Conservation (phyloP, 495 filamentous ascomycete genomes). For the Geoglossum glabrum region DNA sequence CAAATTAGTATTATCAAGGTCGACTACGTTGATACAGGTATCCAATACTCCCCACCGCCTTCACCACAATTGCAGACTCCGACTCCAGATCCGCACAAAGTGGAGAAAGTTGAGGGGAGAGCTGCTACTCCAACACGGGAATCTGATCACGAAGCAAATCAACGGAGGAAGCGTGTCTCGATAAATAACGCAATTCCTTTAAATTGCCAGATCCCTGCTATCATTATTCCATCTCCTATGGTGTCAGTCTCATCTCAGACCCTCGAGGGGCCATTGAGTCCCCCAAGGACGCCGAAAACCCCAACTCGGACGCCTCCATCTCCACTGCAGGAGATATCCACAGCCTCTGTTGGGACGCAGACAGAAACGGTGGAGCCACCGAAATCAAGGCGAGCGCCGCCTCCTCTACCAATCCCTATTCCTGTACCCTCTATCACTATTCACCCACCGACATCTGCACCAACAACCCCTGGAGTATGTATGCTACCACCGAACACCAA, state of each 20-base stretch:
- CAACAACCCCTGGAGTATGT: constrained; percentile 37
- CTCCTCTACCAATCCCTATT: constrained; percentile 12
- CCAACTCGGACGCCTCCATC: background rate
- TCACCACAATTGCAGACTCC: constrained; percentile 28
- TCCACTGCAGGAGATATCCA: constrained; percentile 30
- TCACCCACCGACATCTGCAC: constrained; percentile 41
- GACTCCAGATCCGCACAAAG: background rate
- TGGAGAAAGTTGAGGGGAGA: background rate
- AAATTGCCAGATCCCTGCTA: constrained; percentile 1
- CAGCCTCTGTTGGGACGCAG: constrained; percentile 4
- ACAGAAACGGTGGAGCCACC: constrained; percentile 3
- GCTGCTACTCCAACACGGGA: constrained; percentile 15
- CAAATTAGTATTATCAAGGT: constrained; percentile 4
- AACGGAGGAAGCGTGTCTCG: constrained; percentile 42
- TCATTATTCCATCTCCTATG: constrained; percentile 28
- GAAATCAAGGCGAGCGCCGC: constrained; percentile 12
- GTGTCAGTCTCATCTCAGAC: constrained; percentile 58
- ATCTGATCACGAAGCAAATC: constrained; percentile 47
- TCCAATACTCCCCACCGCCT: constrained; percentile 65
- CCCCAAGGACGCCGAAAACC: constrained; percentile 43
- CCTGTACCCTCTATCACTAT: constrained; percentile 44
- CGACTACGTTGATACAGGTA: constrained; percentile 49
- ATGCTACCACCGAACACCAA: constrained; percentile 45
- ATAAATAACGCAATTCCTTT: constrained; percentile 10
- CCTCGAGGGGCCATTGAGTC: constrained; percentile 40